Evolutionary conservation across 139 green algal genomes (phyloP).

Genomic region (Chara braunii): DNA sequence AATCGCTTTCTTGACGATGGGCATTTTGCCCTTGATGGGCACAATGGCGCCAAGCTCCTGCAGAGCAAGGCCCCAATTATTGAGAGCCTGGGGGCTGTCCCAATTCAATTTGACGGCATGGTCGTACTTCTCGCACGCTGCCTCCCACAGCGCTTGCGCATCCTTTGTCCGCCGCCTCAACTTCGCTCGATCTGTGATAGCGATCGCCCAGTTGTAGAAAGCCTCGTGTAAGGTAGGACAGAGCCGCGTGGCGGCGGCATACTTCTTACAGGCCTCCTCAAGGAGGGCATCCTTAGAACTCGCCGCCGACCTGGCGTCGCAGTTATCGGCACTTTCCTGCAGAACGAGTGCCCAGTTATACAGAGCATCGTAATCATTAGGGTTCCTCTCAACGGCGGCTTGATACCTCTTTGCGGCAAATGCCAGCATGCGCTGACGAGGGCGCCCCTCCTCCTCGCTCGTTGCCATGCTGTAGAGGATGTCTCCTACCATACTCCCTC

Average conservation of each 20-base stretch:
- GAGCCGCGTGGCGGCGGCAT: slow-evolving; percentile 22
- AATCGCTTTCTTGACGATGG: slow-evolving; percentile 37
- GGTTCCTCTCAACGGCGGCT: slow-evolving; percentile 26
- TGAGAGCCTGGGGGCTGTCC: slow-evolving; percentile 39
- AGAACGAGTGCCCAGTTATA: slow-evolving; percentile 43
- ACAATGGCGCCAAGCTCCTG: slow-evolving; percentile 38
- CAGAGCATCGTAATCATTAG: slow-evolving; percentile 33
- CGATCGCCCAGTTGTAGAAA: slow-evolving; percentile 44
- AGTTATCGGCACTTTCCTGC: slow-evolving; percentile 39
- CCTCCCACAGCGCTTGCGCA: slow-evolving; percentile 35
- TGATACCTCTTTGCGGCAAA: slow-evolving; percentile 41
- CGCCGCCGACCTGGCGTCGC: slow-evolving; percentile 2
- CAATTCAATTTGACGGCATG: slow-evolving; percentile 32
- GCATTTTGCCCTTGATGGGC: slow-evolving; percentile 15
- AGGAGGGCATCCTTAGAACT: slow-evolving; percentile 32
- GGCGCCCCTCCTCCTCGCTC: slow-evolving; percentile 29
- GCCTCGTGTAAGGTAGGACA: slow-evolving; percentile 36
- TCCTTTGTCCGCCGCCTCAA: slow-evolving; percentile 32
- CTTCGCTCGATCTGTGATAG: slow-evolving; percentile 40
- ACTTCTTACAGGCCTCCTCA: slow-evolving; percentile 38
- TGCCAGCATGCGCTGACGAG: slow-evolving; percentile 32
- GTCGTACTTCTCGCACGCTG: slow-evolving; percentile 44
- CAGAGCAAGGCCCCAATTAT: slow-evolving; percentile 37
- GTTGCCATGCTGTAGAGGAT: slow-evolving; percentile 39
- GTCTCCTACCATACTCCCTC: slow-evolving; percentile 36